A percentile compares a stretch with the other conserved stretches of the same genome.
phyloP scores from a whole-genome alignment of 257 asterid genomes.

The Schizonepeta tenuifolia region DNA sequence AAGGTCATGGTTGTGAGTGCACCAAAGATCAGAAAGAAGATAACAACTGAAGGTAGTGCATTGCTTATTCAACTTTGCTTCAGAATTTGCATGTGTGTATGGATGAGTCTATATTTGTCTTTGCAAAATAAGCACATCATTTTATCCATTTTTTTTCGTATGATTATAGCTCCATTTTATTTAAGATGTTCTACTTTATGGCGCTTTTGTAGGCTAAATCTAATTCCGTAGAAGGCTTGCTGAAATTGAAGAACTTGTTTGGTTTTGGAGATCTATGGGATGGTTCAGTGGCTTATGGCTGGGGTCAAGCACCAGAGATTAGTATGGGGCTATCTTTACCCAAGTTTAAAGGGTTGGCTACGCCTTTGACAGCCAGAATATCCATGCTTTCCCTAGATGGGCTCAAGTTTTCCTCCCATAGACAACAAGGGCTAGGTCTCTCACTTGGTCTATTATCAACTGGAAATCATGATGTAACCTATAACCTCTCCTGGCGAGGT shows the following conservation, averaged over 20 bases:
- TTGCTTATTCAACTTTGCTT: constrained; percentile 21
- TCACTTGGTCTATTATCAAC: constrained; percentile 72
- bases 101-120: constrained; percentile 14
- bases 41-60: not conserved
- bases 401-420: constrained; percentile 85
- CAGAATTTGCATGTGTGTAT: constrained; percentile 13
- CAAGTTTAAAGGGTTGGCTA: constrained; percentile 56
- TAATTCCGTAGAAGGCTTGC: constrained; percentile 71
- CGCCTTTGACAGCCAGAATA: constrained; percentile 75
- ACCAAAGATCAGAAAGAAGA: not conserved
- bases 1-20: constrained; percentile 12
- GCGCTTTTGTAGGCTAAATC: constrained; percentile 73
- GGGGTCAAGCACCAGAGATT: constrained; percentile 75
- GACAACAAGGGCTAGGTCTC: constrained; percentile 75
- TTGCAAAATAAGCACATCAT: not conserved
- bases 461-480: constrained; percentile 73
- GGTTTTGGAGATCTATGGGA: constrained; percentile 96
- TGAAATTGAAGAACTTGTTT: constrained; percentile 77
- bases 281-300: constrained; percentile 78
- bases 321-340: constrained; percentile 83
- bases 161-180: constrained; percentile 10
- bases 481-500: constrained; percentile 79
- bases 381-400: constrained; percentile 82
- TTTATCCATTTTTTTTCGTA: not conserved
- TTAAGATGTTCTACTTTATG: constrained; percentile 3